phyloP scores from a whole-genome alignment of 768 basidiomycete genomes.

The Mycena filopes region DNA sequence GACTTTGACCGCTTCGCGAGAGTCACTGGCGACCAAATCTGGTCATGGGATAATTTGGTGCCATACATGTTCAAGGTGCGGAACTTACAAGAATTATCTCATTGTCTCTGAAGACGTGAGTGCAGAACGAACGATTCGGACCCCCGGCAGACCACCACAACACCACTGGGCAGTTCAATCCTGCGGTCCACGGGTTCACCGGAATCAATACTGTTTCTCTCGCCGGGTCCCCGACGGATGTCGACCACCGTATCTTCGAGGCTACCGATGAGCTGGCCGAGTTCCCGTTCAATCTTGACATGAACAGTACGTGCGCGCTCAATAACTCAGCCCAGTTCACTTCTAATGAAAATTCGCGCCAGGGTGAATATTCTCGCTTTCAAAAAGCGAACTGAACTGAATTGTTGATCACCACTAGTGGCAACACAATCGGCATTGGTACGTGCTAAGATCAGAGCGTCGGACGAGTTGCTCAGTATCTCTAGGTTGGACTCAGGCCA shows the following conservation, averaged over 20 bases:
- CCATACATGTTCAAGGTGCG: conserved; percentile 34
- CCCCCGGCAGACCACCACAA: conserved; percentile 43
- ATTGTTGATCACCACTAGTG: too few species aligned
- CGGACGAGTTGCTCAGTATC: not conserved
- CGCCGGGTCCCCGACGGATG: conserved; percentile 30
- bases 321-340: too few species aligned
- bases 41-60: conserved; percentile 35
- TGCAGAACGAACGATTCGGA: conserved; percentile 40
- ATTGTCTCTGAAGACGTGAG: too few species aligned
- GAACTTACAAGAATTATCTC: too few species aligned
- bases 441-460: not conserved
- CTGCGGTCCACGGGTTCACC: conserved; percentile 37
- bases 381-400: too few species aligned
- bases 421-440: conserved; percentile 29
- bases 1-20: conserved; percentile 36
- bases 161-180: conserved; percentile 38
- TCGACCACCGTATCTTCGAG: conserved; percentile 37
- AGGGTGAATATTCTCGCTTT: too few species aligned
- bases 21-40: conserved; percentile 33
- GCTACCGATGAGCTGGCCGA: conserved; percentile 35
- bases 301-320: too few species aligned
- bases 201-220: conserved; percentile 39
- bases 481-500: conserved; percentile 37
- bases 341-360: too few species aligned
- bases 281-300: conserved; percentile 32